These are phyloP conservation scores for Manihot esculenta DNA, from an alignment of 441 rosid species.

Conservation along the genomic window DNA sequence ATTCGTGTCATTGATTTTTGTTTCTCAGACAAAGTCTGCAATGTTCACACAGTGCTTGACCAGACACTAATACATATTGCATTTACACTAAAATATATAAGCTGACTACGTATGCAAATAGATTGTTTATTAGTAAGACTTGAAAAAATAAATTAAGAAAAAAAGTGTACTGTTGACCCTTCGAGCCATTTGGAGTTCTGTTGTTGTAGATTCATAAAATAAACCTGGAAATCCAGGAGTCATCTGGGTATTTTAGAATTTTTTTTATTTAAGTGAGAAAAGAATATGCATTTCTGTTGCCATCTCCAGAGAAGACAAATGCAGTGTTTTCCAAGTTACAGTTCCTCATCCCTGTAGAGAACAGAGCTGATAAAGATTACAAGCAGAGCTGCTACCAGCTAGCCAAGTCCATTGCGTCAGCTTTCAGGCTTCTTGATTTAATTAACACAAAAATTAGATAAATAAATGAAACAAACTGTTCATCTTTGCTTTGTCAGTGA, in stretches of 20 bases:
- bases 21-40: neutral
- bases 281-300: neutral
- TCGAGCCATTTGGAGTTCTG: neutral
- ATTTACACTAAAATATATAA: neutral
- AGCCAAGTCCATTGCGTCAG: conserved; percentile 5
- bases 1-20: neutral
- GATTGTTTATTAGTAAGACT: neutral
- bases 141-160: neutral
- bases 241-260: neutral
- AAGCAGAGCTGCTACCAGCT: neutral
- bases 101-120: neutral
- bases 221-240: neutral
- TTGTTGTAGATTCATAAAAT: neutral
- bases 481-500: neutral
- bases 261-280: neutral
- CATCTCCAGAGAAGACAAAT: neutral
- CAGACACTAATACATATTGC: conserved; percentile 1
- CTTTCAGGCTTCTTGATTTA: conserved; percentile 17
- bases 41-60: neutral
- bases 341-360: neutral
- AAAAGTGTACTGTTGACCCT: neutral
- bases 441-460: neutral
- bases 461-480: neutral
- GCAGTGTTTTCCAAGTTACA: neutral
- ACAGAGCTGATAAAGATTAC: neutral